phyloP scores from a whole-genome alignment of 2,329 filamentous ascomycete genomes.

The Xylariomycetidae sp. region DNA sequence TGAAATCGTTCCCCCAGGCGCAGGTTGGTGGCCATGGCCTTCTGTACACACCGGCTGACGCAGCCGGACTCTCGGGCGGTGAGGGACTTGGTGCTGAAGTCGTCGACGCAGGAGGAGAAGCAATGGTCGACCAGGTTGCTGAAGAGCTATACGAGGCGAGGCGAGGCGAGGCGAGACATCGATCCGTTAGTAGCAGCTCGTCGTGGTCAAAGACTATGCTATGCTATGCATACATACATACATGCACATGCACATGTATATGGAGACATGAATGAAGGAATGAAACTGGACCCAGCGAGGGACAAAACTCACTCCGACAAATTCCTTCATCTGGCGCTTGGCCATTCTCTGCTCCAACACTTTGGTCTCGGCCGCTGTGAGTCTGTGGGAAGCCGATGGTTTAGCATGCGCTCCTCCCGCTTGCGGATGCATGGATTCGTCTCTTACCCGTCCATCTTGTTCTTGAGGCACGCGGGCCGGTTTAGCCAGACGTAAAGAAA shows the following conservation, averaged over 20 bases:
- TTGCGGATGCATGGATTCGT: too few relatives aligned
- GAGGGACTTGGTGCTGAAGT: constrained; percentile 97
- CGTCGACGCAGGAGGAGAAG: constrained; percentile 95
- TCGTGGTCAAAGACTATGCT: too few relatives aligned
- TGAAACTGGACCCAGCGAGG: constrained; percentile 5
- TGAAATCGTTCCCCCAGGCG: constrained; percentile 87
- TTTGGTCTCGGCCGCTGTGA: constrained; percentile 77
- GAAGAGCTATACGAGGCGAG: constrained; percentile 43
- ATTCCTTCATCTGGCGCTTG: constrained; percentile 98
- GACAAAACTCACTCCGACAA: constrained; percentile 75
- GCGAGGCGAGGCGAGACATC: too few relatives aligned
- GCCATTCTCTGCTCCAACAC: constrained; percentile 94
- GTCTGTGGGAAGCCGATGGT: too few relatives aligned
- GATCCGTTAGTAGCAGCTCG: too few relatives aligned
- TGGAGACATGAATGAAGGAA: constrained; percentile 1
- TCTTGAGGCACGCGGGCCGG: too few relatives aligned
- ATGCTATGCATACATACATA: too few relatives aligned
- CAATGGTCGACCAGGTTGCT: constrained; percentile 75
- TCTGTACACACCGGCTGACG: constrained; percentile 91
- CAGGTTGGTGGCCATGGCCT: constrained; percentile 89
- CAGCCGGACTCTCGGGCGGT: constrained; percentile 85
- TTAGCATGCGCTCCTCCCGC: too few relatives aligned
- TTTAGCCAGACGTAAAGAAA: too few relatives aligned
- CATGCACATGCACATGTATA: too few relatives aligned
- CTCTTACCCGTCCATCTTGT: constrained; percentile 25